Conservation (phyloP, 768 basidiomycete genomes). For the Phlebiopsis flavidoalba region DNA sequence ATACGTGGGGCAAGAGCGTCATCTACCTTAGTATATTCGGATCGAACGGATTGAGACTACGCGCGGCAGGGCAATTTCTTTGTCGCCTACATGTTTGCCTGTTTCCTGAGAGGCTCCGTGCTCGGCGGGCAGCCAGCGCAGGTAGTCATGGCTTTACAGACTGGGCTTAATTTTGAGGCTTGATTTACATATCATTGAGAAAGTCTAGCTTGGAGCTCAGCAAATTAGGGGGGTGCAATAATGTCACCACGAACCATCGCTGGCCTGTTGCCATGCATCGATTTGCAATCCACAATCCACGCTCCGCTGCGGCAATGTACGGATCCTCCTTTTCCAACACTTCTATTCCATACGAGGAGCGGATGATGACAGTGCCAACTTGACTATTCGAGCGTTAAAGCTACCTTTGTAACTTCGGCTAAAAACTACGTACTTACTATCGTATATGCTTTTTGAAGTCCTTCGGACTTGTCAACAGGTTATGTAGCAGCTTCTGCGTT, state of each 20-base stretch:
- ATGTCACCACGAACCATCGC: constrained; percentile 12
- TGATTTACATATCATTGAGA: too few species aligned
- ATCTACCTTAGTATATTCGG: too few species aligned
- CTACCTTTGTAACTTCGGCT: background rate
- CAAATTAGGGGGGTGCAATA: too few species aligned
- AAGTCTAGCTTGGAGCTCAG: too few species aligned
- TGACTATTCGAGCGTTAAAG: constrained; percentile 3
- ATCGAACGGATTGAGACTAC: too few species aligned
- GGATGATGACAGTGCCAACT: constrained; percentile 11
- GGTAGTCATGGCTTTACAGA: too few species aligned
- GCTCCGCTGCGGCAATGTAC: constrained; percentile 11
- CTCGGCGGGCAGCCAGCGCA: too few species aligned
- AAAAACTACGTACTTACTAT: constrained; percentile 1
- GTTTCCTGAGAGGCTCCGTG: too few species aligned
- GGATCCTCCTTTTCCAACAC: constrained; percentile 12
- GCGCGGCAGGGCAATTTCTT: too few species aligned
- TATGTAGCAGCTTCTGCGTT: background rate
- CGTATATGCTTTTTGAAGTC: constrained; percentile 5
- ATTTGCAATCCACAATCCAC: background rate
- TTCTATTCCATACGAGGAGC: constrained; percentile 13
- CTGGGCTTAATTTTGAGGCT: too few species aligned
- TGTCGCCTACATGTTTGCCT: too few species aligned
- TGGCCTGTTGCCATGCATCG: background rate
- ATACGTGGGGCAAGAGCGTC: too few species aligned
- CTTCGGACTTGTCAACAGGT: background rate